Base-by-base conservation (phyloP, 176 grass and related monocot species). In the Triticum timopheevii region DNA sequence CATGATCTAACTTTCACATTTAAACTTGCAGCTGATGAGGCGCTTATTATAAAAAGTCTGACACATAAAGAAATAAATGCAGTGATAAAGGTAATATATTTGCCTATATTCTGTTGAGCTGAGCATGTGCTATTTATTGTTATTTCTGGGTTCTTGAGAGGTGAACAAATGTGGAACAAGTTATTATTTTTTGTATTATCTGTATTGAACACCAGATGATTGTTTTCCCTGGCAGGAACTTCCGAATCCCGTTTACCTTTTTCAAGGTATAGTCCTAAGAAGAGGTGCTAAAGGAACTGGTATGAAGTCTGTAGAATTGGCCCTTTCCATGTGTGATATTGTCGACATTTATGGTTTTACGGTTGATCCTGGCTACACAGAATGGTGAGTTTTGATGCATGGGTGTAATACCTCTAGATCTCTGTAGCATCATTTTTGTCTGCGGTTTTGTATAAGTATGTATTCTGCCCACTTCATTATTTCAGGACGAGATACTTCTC, bases 241-340 rank as follows among this genome's bases (percentile, higher is more conserved):
- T 87, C 90, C 96, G 50, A 98, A 98, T 92, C 93, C 96, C 63
- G 92, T 94, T 62, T 98, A 98, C 85, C 89, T 95, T 79, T 98
- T 98, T 86, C 96, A 95, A 98, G 96, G 96, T 61, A 92, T 98
- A 85, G 96, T 98, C 35, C 82, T 98, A 50, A 91, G 96, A 92
- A 91, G 90, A 82, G 96, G 96, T 84, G 96, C 96, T 73, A 98
- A 98, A 90, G 96, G 96, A 90, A 98, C 96, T 25, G 93, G 96
- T 59, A 95, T 98, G 96, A 98, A 98, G 86, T 98, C 96, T 36
- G 86, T 98, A 86, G 96, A 98, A 79, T 49, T 98, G 44, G 96
- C 96, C 65, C 96, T 95, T 75, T 98, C 96, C 84, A 95, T 98
- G 96, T 96, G 96, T 89, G 96, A 96, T 83, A 90, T 91, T 75